These are phyloP conservation scores for Lachnellula hyalina DNA, from an alignment of 2,329 filamentous ascomycete genomes.

Conservation along the genomic window DNA sequence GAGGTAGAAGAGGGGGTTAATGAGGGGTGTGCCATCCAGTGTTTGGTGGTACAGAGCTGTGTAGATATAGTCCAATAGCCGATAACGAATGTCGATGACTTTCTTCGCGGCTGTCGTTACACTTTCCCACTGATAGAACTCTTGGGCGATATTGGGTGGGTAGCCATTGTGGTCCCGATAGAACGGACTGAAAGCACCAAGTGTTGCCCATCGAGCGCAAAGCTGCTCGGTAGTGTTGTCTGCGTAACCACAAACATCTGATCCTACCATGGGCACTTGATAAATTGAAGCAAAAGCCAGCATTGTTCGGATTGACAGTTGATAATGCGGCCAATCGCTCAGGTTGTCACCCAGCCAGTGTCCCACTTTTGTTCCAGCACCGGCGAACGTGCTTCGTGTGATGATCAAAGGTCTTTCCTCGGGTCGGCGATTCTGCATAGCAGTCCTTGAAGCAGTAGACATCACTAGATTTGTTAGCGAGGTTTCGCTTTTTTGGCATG, in stretches of 20 bases:
- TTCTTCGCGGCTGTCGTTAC: slow-evolving; percentile 61
- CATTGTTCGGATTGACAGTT: slow-evolving; percentile 52
- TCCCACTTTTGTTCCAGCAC: slow-evolving; percentile 59
- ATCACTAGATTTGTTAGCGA: slow-evolving; percentile 47
- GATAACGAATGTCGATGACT: slow-evolving; percentile 68
- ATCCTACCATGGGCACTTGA: slow-evolving; percentile 63
- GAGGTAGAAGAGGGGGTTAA: slow-evolving; percentile 67
- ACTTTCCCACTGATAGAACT: slow-evolving; percentile 65
- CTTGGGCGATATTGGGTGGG: slow-evolving; percentile 49
- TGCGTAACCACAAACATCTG: slow-evolving; percentile 74
- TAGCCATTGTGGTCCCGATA: slow-evolving; percentile 67
- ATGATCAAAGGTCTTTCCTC: slow-evolving; percentile 63
- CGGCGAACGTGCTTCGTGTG: slow-evolving; percentile 70
- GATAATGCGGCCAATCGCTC: slow-evolving; percentile 54
- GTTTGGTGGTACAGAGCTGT: slow-evolving; percentile 60
- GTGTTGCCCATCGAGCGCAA: slow-evolving; percentile 69
- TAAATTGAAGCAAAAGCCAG: slow-evolving; percentile 59
- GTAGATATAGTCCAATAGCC: slow-evolving; percentile 75
- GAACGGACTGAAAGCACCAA: slow-evolving; percentile 71
- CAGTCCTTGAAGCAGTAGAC: slow-evolving; percentile 57
- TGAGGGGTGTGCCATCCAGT: slow-evolving; percentile 55
- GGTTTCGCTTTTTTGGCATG: background rate
- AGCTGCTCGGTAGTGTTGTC: slow-evolving; percentile 61
- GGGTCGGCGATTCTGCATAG: slow-evolving; percentile 63
- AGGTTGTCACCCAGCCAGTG: slow-evolving; percentile 58